Percentiles rank a stretch among this genome's conserved stretches.
Conservation (phyloP, 768 basidiomycete species). For the Boletus rex-veris region DNA sequence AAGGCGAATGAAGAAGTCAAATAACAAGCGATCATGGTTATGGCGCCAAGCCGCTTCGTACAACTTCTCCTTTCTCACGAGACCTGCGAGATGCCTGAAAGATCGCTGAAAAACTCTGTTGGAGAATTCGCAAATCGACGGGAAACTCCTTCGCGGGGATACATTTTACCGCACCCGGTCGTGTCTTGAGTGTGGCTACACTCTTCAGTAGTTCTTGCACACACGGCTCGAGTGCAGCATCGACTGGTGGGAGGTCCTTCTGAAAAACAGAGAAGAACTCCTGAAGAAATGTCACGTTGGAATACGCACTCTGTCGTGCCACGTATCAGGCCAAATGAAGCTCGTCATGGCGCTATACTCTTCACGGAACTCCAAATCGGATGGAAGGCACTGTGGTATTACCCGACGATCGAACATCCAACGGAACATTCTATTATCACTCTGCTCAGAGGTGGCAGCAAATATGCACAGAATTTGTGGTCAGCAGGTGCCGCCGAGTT, state of each 20-base stretch:
- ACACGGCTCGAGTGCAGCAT: conserved; percentile 7
- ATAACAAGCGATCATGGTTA: conserved; percentile 9
- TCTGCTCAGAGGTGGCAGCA: not conserved
- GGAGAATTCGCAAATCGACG: not conserved
- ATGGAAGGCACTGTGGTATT: conserved; percentile 1
- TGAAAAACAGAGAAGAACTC: not conserved
- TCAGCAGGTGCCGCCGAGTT: not conserved
- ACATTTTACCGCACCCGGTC: not conserved
- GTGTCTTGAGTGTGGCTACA: not conserved
- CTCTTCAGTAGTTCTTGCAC: not conserved
- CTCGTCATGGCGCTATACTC: conserved; percentile 1
- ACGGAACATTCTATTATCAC: not conserved
- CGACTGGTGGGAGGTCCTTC: conserved; percentile 7
- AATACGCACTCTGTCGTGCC: conserved; percentile 2
- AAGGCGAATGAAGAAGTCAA: conserved; percentile 9
- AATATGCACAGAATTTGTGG: not conserved
- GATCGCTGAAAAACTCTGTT: conserved; percentile 9
- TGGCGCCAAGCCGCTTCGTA: conserved; percentile 4
- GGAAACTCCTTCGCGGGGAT: conserved; percentile 2
- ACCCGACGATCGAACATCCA: conserved; percentile 13
- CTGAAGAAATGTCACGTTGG: too few relatives aligned
- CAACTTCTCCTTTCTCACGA: not conserved
- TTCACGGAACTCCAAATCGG: not conserved
- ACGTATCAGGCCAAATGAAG: conserved; percentile 11
- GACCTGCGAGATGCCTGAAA: conserved; percentile 9